Evolutionary conservation across 768 basidiomycete genomes (phyloP).

Genomic region (Filobasidium floriforme): DNA sequence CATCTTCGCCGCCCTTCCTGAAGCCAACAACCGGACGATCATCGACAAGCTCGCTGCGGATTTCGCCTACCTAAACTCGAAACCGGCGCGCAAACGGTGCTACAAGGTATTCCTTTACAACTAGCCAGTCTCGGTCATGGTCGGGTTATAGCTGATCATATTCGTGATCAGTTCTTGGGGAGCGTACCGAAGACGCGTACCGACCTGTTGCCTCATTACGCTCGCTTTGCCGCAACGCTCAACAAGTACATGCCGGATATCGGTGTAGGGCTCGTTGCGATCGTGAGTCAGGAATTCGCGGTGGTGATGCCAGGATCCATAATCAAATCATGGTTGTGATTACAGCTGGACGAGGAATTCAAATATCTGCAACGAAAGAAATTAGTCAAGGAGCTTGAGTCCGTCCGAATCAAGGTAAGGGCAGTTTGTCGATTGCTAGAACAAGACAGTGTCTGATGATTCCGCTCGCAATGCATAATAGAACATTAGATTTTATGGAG

Average conservation of each 20-base stretch:
- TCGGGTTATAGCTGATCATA: neutral
- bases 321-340: neutral
- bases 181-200: slow-evolving; percentile 79
- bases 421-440: too few species aligned
- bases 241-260: slow-evolving; percentile 90
- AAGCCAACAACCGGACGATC: slow-evolving; percentile 79
- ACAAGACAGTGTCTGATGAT: neutral
- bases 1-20: slow-evolving; percentile 79
- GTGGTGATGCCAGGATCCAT: neutral
- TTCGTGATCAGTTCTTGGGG: slow-evolving; percentile 51
- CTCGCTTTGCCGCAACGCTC: slow-evolving; percentile 77
- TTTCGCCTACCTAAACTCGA: slow-evolving; percentile 93
- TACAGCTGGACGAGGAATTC: slow-evolving; percentile 90
- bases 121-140: slow-evolving; percentile 34
- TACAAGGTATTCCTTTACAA: slow-evolving; percentile 59
- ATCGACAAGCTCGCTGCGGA: slow-evolving; percentile 93
- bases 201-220: slow-evolving; percentile 88
- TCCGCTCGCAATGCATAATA: slow-evolving; percentile 38
- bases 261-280: slow-evolving; percentile 68
- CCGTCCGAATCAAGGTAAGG: slow-evolving; percentile 71
- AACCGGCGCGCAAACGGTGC: slow-evolving; percentile 85
- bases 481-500: slow-evolving; percentile 83
- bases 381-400: slow-evolving; percentile 79
- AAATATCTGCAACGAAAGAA: slow-evolving; percentile 90
- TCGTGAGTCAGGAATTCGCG: slow-evolving; percentile 52